Conservation (phyloP, 2,329 filamentous ascomycete genomes). For the Colletotrichum destructivum region DNA sequence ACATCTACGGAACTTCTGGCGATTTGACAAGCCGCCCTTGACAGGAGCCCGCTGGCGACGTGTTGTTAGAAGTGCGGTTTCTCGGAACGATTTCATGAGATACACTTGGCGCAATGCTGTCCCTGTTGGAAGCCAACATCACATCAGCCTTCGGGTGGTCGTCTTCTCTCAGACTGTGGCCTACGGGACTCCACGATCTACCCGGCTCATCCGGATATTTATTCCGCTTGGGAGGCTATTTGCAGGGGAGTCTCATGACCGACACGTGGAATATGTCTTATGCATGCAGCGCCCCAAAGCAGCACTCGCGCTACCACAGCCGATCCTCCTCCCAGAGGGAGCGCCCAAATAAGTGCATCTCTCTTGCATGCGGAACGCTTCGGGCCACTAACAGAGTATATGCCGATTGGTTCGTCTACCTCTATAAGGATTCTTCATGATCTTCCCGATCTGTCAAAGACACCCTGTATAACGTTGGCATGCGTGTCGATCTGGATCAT, state of each 20-base stretch:
- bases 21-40: neutral
- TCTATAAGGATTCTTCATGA: neutral
- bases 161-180: neutral
- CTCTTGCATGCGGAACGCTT: neutral
- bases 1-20: neutral
- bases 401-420: neutral
- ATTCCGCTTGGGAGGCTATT: neutral
- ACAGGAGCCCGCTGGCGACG: neutral
- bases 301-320: neutral
- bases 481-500: neutral
- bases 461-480: neutral
- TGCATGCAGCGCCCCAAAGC: neutral
- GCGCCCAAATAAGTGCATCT: no score
- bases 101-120: neutral
- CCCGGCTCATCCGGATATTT: constrained; percentile 3
- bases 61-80: neutral
- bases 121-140: neutral
- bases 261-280: no score
- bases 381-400: neutral
- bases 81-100: neutral
- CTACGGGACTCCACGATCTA: constrained; percentile 7
- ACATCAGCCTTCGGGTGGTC: no score
- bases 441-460: neutral
- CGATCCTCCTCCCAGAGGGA: neutral
- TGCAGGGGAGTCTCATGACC: neutral